A percentile compares a stretch with the other conserved stretches of the same genome.
Conservation (phyloP, 345 rosid species). For the Melaleuca quinquenervia region DNA sequence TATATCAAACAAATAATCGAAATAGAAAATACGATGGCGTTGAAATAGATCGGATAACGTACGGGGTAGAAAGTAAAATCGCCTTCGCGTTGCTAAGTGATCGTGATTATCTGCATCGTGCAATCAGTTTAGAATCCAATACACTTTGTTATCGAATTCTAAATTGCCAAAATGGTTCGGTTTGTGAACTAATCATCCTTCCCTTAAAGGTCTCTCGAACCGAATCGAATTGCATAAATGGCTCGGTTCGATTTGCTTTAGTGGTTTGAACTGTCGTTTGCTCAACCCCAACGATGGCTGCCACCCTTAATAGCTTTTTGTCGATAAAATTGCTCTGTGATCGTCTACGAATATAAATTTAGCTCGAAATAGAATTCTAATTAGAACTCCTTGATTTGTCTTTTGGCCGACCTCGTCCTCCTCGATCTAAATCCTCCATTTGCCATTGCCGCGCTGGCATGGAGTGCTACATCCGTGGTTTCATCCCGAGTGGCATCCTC, state of each 20-base stretch:
- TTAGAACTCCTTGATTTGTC: neutral
- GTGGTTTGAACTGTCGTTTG: neutral
- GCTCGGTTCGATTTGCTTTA: neutral
- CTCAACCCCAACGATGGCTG: neutral
- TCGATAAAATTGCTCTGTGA: neutral
- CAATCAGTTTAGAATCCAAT: neutral
- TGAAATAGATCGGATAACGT: neutral
- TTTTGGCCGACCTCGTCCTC: neutral
- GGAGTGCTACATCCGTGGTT: neutral
- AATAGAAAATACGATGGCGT: neutral
- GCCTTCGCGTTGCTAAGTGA: too few relatives aligned
- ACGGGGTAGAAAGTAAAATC: neutral
- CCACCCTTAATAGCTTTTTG: too few relatives aligned
- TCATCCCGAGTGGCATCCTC: neutral
- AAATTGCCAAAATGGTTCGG: too few relatives aligned
- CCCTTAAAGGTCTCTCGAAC: neutral
- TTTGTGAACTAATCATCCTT: neutral
- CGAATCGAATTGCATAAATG: neutral
- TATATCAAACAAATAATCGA: neutral
- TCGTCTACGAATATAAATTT: neutral
- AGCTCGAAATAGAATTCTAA: accelerated
- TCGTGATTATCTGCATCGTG: neutral
- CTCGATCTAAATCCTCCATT: neutral
- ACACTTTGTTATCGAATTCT: too few relatives aligned
- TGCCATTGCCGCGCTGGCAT: neutral